Evolutionary conservation across 2,329 filamentous ascomycete species (phyloP).

Genomic region (Diaporthe citri): DNA sequence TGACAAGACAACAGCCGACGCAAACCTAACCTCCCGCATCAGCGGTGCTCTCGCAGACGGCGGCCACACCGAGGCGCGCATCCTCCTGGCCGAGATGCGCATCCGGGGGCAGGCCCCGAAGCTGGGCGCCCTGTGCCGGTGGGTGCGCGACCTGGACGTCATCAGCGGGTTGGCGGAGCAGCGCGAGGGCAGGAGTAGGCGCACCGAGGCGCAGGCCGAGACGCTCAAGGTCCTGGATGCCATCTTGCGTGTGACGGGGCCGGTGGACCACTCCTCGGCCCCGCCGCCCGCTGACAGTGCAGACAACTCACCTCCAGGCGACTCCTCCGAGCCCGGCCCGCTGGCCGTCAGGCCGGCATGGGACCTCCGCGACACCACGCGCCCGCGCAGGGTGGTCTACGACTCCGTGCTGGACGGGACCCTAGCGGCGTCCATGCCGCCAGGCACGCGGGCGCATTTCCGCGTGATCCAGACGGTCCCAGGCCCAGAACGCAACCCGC

Average conservation of each 20-base stretch:
- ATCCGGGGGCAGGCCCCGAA: conserved; percentile 75
- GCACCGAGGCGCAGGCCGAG: conserved; percentile 63
- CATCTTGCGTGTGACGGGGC: conserved; percentile 72
- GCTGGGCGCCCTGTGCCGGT: conserved; percentile 76
- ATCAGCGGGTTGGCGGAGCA: conserved; percentile 74
- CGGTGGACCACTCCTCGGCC: conserved; percentile 64
- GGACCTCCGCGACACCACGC: conserved; percentile 63
- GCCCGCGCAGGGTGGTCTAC: conserved; percentile 60
- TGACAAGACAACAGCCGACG: conserved; percentile 55
- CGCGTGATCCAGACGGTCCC: conserved; percentile 72
- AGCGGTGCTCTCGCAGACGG: conserved; percentile 75
- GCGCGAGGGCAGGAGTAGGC: conserved; percentile 57
- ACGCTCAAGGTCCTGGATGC: conserved; percentile 73
- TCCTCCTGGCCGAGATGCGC: conserved; percentile 77
- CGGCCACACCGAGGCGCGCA: conserved; percentile 73
- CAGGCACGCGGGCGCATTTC: conserved; percentile 49
- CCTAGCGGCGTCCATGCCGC: conserved; percentile 59
- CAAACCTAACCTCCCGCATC: conserved; percentile 75
- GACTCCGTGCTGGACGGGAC: conserved; percentile 70
- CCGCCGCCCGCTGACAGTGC: conserved; percentile 32
- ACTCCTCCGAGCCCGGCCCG: conserved; percentile 47
- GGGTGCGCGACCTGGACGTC: conserved; percentile 79
- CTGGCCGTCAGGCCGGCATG: conserved; percentile 72
- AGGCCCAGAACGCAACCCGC: conserved; percentile 72
- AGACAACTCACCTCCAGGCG: not conserved